Evolutionary conservation across 1,284 basidiomycete species (phyloP).

Genomic region (Cutaneotrichosporon mucoides): DNA sequence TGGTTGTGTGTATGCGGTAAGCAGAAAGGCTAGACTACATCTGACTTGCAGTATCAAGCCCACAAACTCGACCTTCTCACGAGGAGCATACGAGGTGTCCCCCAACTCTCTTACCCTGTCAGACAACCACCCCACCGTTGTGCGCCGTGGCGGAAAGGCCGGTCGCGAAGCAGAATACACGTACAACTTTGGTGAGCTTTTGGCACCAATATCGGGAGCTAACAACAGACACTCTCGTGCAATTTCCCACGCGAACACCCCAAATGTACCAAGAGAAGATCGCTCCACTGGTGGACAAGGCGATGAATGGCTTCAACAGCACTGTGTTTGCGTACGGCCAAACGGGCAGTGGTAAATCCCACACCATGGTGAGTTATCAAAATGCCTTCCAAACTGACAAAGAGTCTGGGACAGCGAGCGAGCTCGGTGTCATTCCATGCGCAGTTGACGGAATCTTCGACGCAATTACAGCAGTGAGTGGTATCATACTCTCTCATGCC

Average conservation of each 20-base stretch:
- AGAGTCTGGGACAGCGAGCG: conserved; percentile 49
- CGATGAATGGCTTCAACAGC: conserved; percentile 57
- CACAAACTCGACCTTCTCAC: conserved; percentile 30
- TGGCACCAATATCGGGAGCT: not conserved
- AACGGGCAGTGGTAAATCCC: conserved; percentile 53
- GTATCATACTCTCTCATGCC: no score
- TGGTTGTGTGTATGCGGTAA: conserved; percentile 44
- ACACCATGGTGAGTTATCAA: conserved; percentile 43
- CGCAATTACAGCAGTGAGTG: conserved; percentile 48
- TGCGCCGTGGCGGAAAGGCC: conserved; percentile 46
- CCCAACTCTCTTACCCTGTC: conserved; percentile 37
- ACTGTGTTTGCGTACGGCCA: conserved; percentile 54
- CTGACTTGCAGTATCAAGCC: conserved; percentile 31
- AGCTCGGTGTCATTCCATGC: conserved; percentile 56
- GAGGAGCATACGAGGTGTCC: conserved; percentile 39
- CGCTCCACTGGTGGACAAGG: conserved; percentile 52
- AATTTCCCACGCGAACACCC: conserved; percentile 45
- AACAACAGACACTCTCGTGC: conserved; percentile 45
- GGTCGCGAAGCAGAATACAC: conserved; percentile 46
- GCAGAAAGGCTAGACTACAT: no score
- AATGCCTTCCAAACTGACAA: not conserved
- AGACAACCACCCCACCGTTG: conserved; percentile 44
- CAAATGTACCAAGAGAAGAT: conserved; percentile 52
- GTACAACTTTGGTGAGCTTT: conserved; percentile 43
- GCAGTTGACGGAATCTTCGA: conserved; percentile 56